These are phyloP conservation scores for Colletotrichum melonis DNA, from an alignment of 2,329 filamentous ascomycete species.

Conservation along the genomic window DNA sequence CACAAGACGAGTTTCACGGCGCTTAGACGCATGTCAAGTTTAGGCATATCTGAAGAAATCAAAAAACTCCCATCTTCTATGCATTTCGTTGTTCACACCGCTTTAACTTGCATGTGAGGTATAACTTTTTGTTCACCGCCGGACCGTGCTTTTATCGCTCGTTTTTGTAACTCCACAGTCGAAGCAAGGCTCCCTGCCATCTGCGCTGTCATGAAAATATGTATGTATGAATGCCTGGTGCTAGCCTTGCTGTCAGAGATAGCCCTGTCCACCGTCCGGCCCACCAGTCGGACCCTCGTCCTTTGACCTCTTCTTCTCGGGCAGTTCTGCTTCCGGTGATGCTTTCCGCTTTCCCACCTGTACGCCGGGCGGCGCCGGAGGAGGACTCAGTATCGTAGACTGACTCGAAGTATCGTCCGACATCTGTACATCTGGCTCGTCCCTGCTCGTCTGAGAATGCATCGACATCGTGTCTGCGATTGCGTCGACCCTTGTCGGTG, in stretches of 20 bases:
- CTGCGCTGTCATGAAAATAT: background rate
- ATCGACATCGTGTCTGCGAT: background rate
- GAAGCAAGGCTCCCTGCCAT: background rate
- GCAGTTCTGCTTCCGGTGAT: background rate
- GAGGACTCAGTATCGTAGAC: background rate
- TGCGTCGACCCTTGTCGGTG: background rate
- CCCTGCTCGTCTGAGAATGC: background rate
- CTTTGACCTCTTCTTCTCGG: background rate
- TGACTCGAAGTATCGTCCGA: background rate
- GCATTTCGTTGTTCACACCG: background rate
- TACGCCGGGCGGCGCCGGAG: background rate
- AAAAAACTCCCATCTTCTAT: conserved; percentile 34
- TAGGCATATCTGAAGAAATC: conserved; percentile 31
- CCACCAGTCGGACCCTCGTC: background rate
- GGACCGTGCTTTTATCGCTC: too few species aligned
- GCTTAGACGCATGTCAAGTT: conserved; percentile 10
- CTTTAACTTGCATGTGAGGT: background rate
- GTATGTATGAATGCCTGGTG: background rate
- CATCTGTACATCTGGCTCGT: background rate
- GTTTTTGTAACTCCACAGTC: background rate
- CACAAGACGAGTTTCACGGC: conserved; percentile 19
- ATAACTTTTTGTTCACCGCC: too few species aligned
- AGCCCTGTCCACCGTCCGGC: background rate
- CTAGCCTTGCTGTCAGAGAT: background rate
- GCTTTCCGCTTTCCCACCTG: background rate